These are phyloP conservation scores for Yarrowia sp. DNA, from an alignment of 805 yeast genomes.

Conservation along the genomic window DNA sequence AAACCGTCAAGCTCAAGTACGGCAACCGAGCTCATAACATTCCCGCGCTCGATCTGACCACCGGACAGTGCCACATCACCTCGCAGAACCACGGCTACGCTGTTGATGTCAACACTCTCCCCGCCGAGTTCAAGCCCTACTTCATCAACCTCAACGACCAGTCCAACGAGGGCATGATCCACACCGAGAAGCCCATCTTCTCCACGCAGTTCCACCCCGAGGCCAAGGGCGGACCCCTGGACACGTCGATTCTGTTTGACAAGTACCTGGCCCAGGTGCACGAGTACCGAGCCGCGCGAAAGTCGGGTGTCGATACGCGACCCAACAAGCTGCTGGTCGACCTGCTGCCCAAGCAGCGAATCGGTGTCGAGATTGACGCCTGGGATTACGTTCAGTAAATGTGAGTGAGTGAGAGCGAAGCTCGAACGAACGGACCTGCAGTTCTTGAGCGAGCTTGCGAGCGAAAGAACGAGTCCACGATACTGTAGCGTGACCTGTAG, in stretches of 20 bases:
- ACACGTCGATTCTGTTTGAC: conserved; percentile 87
- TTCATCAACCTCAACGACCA: conserved; percentile 92
- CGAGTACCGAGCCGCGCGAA: conserved; percentile 49
- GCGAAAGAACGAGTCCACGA: too few relatives aligned
- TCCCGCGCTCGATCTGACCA: conserved; percentile 84
- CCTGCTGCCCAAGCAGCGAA: conserved; percentile 44
- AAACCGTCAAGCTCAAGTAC: conserved; percentile 87
- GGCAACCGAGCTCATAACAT: conserved; percentile 99
- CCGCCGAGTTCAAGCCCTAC: conserved; percentile 76
- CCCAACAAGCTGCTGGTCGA: conserved; percentile 44
- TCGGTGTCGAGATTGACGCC: conserved; percentile 43
- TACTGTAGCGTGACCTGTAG: too few relatives aligned
- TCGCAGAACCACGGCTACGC: conserved; percentile 99
- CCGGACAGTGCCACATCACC: conserved; percentile 95
- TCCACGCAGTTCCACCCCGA: conserved; percentile 99
- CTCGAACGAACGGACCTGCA: too few relatives aligned
- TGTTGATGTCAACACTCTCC: conserved; percentile 77
- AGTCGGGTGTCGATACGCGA: conserved; percentile 43
- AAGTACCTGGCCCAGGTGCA: conserved; percentile 73
- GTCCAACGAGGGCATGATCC: conserved; percentile 97
- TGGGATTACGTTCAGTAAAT: conserved; percentile 14
- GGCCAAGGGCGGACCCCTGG: conserved; percentile 98
- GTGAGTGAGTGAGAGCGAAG: not conserved
- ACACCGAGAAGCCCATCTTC: conserved; percentile 80
- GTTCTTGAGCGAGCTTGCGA: too few relatives aligned